Conservation (phyloP, 2,329 filamentous ascomycete genomes). For the Pseudocercospora ulei region DNA sequence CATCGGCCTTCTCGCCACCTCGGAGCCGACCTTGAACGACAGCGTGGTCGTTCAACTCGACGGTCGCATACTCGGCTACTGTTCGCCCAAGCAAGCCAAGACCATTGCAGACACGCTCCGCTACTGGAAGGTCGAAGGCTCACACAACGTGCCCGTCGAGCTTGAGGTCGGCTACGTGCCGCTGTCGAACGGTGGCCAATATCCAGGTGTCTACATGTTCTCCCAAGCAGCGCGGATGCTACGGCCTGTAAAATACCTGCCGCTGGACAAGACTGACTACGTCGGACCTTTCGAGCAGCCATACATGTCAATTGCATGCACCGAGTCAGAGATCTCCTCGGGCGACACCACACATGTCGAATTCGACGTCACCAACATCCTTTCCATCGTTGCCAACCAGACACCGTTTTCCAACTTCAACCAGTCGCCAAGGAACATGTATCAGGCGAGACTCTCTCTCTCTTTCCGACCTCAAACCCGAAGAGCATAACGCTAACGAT, state of each 20-base stretch:
- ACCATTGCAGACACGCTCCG: slow-evolving; percentile 76
- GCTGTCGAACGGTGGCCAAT: slow-evolving; percentile 80
- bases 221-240: slow-evolving; percentile 79
- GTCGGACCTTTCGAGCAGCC: slow-evolving; percentile 93
- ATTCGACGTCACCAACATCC: slow-evolving; percentile 86
- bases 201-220: slow-evolving; percentile 90
- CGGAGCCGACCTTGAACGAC: slow-evolving; percentile 69
- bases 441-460: too few species aligned
- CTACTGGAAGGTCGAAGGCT: slow-evolving; percentile 90
- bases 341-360: slow-evolving; percentile 89
- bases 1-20: slow-evolving; percentile 66
- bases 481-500: too few species aligned
- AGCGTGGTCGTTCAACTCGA: slow-evolving; percentile 85
- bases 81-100: slow-evolving; percentile 70
- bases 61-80: slow-evolving; percentile 82
- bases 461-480: too few species aligned
- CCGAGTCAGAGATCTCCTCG: slow-evolving; percentile 77
- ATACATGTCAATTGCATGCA: slow-evolving; percentile 94
- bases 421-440: slow-evolving; percentile 98
- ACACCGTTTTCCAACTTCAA: slow-evolving; percentile 98
- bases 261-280: slow-evolving; percentile 73
- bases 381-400: slow-evolving; percentile 96
- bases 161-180: slow-evolving; percentile 91
- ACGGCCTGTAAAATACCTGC: slow-evolving; percentile 82
- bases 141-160: slow-evolving; percentile 66